Base-by-base conservation (phyloP, 1,284 basidiomycete species). In the Fistulina hepatica region DNA sequence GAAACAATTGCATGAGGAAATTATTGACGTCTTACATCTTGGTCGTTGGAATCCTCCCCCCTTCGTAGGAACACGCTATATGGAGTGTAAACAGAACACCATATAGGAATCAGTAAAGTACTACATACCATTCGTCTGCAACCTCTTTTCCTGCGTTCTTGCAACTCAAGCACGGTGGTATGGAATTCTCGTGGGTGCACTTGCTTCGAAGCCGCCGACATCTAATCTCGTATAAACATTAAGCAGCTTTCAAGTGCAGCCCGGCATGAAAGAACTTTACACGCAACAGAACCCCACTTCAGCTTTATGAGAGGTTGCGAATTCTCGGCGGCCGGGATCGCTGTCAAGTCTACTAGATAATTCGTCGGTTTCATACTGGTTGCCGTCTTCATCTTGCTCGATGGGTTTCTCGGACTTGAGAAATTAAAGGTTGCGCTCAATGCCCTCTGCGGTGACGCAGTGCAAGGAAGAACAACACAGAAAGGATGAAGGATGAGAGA, bases 351-450 rank as follows among this genome's bases (percentile, higher is more conserved):
- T n/a, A n/a, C n/a, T n/a, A n/a, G n/a, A 81, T 3, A 81, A 66
- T 7, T 80, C 57, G 48, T 95, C 92, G 1, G 88, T 91, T 45
- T 85, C 83, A 46, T 72, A 70, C 19, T 71, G 54, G 2, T 65
- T 57, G 1, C 65, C 69, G 24, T 75, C 70, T 27, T 74, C 73
- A 28, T 67, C 69, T 57, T 69, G 58, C 61, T 83, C 75, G 13
- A 80, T 65, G 15, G 73, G 70, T 36, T 70, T 71, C 25, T 74
- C 63, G 7, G 90, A 73, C 0, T 93, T 91, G 38, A 94, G 71
- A 13, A 95, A 74, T 52, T 86, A 97, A n/a, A 98, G 62, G 56
- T 95, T 97, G 19, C 94, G 77, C 60, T 97, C 71, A 15, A 98
- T 71, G 39, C 81, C 81, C 44, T 86, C 78, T 36, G 98, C 73